Evolutionary conservation across 148 eudicot genomes (phyloP).

Genomic region (Amaranthus palmeri): DNA sequence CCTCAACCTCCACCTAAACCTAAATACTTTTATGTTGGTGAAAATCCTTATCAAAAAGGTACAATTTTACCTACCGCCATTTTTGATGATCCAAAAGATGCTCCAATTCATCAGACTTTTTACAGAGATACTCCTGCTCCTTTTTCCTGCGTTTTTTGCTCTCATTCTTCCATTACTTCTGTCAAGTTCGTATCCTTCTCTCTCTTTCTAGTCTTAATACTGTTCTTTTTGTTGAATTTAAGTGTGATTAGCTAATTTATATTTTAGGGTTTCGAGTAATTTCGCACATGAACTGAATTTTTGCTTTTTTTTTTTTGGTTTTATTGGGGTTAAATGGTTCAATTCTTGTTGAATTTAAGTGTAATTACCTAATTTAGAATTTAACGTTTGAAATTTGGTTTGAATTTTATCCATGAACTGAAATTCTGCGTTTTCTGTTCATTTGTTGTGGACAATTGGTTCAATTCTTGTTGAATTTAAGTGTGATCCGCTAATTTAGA

Average conservation of each 20-base stretch:
- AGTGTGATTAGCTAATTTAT: background rate
- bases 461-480: background rate
- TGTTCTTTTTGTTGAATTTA: background rate
- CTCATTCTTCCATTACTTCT: slow-evolving; percentile 48
- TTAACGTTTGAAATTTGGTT: too few species aligned
- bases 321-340: background rate
- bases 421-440: background rate
- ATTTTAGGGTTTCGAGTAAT: background rate
- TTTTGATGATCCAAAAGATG: slow-evolving; percentile 68
- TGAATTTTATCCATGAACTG: too few species aligned
- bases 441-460: background rate
- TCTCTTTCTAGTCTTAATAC: background rate
- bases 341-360: background rate
- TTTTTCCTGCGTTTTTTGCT: slow-evolving; percentile 57
- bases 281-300: background rate
- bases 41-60: slow-evolving; percentile 59
- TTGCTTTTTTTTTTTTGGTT: background rate
- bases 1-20: slow-evolving; percentile 18
- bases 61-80: slow-evolving; percentile 61
- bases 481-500: too few species aligned
- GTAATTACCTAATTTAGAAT: too few species aligned
- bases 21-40: slow-evolving; percentile 35
- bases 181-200: slow-evolving; percentile 36
- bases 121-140: slow-evolving; percentile 89
- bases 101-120: slow-evolving; percentile 72